Base-by-base conservation (phyloP, 2,329 filamentous ascomycete genomes). In the Aureobasidium sp. region DNA sequence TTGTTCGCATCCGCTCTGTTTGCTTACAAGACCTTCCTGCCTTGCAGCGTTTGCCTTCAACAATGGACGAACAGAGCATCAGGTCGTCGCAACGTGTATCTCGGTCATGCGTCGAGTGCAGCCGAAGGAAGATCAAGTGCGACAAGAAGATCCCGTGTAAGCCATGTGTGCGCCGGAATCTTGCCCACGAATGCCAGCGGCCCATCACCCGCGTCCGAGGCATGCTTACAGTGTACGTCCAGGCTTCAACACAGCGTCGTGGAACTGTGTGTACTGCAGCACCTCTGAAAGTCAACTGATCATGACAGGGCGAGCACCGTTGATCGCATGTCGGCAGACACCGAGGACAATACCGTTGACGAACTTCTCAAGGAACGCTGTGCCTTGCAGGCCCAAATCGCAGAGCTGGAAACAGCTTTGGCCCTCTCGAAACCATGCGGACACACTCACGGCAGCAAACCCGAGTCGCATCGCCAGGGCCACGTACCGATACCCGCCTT, bases 111-210 rank as follows among this genome's bases (percentile, higher is more conserved):
- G 51, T 63, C 48, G 55, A 65, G 55, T 65, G 64, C 42, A 56
- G 62, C 41, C 53, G 48, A 12, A 27, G 64, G 25, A 65, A 65
- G 36, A 65, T 62, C 44, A 63, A 63, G 39, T 65, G 64, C 64
- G 64, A 65, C 51, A 65, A 63, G 47, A 61, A 55, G 9, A 51
- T 58, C 11, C 64, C 64, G 34, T 65, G 64, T 29, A 49, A 57
- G 49, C 55, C 64, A 44, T 65, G 64, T 41, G 45, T 53, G 29
- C 59, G 59, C 17, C 59, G 59, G 25, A 63, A 63, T 48, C 31
- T 63, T 11, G 61, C 61, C 17, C 61, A 63, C 45, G 61, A 63
- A 22, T 63, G 61, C 55, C 53, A 58, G 55, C 61, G 61, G 55
- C 61, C 61, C 22, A 63, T 63, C 44, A 63, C 61, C 17, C 58